Percentiles rank a stretch among this genome's conserved stretches.
Evolutionary conservation across 345 rosid species (phyloP).

Genomic region (Dipteronia sinensis): DNA sequence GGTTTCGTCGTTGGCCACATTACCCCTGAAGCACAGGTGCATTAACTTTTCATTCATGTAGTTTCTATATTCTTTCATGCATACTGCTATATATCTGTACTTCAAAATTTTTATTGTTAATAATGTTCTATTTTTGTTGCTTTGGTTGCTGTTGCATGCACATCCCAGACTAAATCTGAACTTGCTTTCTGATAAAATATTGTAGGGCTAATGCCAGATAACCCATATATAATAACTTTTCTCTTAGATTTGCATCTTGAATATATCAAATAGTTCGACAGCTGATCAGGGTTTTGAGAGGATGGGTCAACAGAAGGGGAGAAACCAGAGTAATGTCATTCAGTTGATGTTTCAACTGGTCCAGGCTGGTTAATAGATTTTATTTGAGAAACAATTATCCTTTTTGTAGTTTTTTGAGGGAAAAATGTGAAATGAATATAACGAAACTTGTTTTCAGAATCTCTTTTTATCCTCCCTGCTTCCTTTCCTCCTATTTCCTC

Average conservation of each 20-base stretch:
- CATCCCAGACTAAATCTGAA: not conserved
- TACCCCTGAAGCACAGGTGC: constrained; percentile 98
- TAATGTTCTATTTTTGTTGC: not conserved
- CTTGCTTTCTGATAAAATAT: not conserved
- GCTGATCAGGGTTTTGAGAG: not conserved
- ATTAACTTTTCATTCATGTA: constrained; percentile 8
- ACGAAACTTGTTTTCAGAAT: not conserved
- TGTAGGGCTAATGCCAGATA: not conserved
- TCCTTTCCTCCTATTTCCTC: not conserved
- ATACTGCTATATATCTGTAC: not conserved
- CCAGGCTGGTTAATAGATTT: not conserved
- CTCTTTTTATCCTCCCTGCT: not conserved
- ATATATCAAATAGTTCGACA: not conserved
- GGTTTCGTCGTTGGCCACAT: constrained; percentile 98
- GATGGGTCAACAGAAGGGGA: not conserved
- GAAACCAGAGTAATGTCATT: not conserved
- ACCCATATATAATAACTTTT: not conserved
- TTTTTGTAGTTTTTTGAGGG: not conserved
- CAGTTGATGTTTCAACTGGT: not conserved
- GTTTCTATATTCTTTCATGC: constrained; percentile 1
- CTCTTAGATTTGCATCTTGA: not conserved
- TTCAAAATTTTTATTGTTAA: not conserved
- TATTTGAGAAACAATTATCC: not conserved
- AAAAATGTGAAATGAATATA: not conserved
- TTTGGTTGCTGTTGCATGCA: not conserved